Conservation (phyloP, 176 grass and related monocot species). For the Avena eriantha region DNA sequence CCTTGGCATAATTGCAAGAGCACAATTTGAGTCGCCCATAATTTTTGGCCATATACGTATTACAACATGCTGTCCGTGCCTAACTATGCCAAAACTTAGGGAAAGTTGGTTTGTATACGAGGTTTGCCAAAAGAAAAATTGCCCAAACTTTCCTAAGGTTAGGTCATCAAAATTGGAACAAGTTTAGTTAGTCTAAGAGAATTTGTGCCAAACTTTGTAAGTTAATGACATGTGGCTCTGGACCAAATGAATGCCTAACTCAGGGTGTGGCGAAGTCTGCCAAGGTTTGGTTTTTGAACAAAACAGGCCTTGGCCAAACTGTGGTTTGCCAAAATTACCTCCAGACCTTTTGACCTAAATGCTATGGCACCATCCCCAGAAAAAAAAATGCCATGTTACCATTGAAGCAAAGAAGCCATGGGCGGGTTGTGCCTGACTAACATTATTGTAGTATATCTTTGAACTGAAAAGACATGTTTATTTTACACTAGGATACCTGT, state of each 20-base stretch:
- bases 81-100: neutral
- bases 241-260: conserved; percentile 2
- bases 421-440: neutral
- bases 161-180: neutral
- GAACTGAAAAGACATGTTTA: conserved; percentile 2
- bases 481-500: conserved; percentile 52
- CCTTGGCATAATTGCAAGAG: conserved; percentile 1
- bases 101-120: neutral
- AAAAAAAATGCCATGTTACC: neutral
- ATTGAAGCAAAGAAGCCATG: neutral
- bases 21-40: neutral
- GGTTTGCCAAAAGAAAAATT: neutral
- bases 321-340: neutral
- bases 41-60: neutral
- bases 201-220: too few relatives aligned
- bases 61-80: neutral
- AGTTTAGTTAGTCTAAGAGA: neutral
- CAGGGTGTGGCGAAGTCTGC: neutral
- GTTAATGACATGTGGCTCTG: neutral
- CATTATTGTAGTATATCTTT: neutral
- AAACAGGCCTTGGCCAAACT: conserved; percentile 9
- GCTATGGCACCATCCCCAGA: neutral
- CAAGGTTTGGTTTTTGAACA: conserved; percentile 8
- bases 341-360: neutral
- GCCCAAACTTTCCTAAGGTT: neutral